These are phyloP conservation scores for Geotrichum australiense DNA, from an alignment of 1,139 yeast genomes.

Conservation along the genomic window DNA sequence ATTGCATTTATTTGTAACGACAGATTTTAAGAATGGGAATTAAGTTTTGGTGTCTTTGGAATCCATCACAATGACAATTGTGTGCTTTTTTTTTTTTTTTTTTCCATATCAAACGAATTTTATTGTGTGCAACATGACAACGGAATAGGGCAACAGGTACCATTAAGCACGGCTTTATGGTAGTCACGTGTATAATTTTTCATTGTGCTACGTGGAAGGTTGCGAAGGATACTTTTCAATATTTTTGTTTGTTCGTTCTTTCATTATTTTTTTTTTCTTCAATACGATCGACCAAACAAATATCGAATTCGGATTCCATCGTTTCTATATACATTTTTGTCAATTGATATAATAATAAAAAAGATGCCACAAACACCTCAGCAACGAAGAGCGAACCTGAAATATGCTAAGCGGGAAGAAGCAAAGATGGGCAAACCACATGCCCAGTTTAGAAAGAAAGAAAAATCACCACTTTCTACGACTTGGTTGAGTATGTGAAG, in stretches of 20 bases:
- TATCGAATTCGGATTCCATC: not conserved
- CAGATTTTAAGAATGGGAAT: too few species aligned
- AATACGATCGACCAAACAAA: not conserved
- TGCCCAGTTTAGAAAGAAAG: conserved; percentile 41
- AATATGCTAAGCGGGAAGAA: conserved; percentile 67
- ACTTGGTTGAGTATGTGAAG: conserved; percentile 49
- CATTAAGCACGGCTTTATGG: too few species aligned
- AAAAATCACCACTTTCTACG: conserved; percentile 46
- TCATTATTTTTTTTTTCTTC: not conserved
- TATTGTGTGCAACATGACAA: too few species aligned
- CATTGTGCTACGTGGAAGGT: too few species aligned
- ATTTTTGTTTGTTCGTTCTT: not conserved
- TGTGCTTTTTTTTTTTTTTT: too few species aligned
- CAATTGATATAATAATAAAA: not conserved
- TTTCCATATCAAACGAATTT: too few species aligned
- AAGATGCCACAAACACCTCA: conserved; percentile 57
- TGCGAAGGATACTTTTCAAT: not conserved
- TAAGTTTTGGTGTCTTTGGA: too few species aligned
- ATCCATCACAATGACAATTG: too few species aligned
- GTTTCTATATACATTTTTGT: too few species aligned
- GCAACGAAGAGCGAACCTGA: conserved; percentile 78
- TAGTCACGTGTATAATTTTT: too few species aligned
- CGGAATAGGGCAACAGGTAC: too few species aligned
- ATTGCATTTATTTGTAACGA: too few species aligned
- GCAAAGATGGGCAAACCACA: conserved; percentile 57